phyloP scores from a whole-genome alignment of 2,329 filamentous ascomycete species.

The Sporothrix luriei region DNA sequence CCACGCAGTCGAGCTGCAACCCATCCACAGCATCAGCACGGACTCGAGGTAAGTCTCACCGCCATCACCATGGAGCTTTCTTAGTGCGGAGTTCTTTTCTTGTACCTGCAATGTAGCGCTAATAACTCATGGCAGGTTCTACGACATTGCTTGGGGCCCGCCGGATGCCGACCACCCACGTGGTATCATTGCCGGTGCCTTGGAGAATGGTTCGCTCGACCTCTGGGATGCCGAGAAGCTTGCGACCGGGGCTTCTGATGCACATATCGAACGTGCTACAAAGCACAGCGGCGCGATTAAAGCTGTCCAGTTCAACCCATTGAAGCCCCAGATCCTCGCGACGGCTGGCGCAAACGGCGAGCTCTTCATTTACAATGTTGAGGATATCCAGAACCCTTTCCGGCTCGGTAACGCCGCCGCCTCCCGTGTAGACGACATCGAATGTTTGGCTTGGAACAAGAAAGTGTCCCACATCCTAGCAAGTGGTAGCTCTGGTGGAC shows the following conservation, averaged over 20 bases:
- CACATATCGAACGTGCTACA: constrained; percentile 80
- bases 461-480: constrained; percentile 96
- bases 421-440: constrained; percentile 90
- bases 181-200: constrained; percentile 90
- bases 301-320: constrained; percentile 93
- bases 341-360: constrained; percentile 94
- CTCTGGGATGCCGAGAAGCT: constrained; percentile 85
- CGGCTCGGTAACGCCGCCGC: constrained; percentile 77
- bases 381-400: constrained; percentile 85
- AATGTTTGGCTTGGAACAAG: constrained; percentile 97
- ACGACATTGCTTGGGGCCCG: constrained; percentile 93
- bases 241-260: constrained; percentile 62
- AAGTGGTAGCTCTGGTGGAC: constrained; percentile 88
- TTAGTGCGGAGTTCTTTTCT: constrained; percentile 34
- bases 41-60: constrained; percentile 71
- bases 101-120: constrained; percentile 21
- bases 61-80: neutral
- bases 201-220: constrained; percentile 92
- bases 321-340: constrained; percentile 85
- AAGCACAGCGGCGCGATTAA: constrained; percentile 95
- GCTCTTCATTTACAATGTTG: constrained; percentile 92
- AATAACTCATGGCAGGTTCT: constrained; percentile 68
- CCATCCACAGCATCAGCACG: constrained; percentile 78
- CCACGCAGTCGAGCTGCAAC: constrained; percentile 80
- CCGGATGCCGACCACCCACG: constrained; percentile 75